Conservation (phyloP, 148 eudicot genomes). For the Camellia lanceoleosa region DNA sequence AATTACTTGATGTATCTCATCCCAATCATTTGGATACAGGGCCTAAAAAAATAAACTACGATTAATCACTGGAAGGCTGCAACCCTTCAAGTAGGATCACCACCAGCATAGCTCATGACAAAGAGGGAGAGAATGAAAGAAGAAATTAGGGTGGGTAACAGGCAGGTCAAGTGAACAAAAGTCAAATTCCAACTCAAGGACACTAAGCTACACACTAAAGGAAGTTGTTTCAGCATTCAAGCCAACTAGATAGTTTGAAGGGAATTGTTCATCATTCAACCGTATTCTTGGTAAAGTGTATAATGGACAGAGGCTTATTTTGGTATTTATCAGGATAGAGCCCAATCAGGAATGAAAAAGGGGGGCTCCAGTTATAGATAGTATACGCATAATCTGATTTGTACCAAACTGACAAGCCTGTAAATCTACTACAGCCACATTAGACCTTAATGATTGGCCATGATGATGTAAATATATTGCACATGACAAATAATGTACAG, state of each 20-base stretch:
- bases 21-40: not conserved
- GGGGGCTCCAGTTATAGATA: not conserved
- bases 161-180: not conserved
- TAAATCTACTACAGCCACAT: not conserved
- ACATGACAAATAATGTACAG: not conserved
- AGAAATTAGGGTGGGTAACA: not conserved
- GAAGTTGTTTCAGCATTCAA: not conserved
- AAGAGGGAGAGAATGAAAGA: not conserved
- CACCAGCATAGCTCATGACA: not conserved
- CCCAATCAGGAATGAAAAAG: not conserved
- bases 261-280: not conserved
- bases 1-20: not conserved
- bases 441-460: conserved; percentile 7
- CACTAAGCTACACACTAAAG: not conserved
- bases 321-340: not conserved
- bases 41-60: not conserved
- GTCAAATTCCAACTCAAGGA: not conserved
- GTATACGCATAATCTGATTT: not conserved
- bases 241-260: not conserved
- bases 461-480: not conserved
- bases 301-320: not conserved
- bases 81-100: not conserved
- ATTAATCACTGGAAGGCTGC: conserved; percentile 1
- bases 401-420: not conserved
- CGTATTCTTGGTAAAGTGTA: not conserved